Evolutionary conservation across 257 asterid genomes (phyloP), one percentile per base, ranked within the genome.

Genomic region (Pogostemon cablin): DNA sequence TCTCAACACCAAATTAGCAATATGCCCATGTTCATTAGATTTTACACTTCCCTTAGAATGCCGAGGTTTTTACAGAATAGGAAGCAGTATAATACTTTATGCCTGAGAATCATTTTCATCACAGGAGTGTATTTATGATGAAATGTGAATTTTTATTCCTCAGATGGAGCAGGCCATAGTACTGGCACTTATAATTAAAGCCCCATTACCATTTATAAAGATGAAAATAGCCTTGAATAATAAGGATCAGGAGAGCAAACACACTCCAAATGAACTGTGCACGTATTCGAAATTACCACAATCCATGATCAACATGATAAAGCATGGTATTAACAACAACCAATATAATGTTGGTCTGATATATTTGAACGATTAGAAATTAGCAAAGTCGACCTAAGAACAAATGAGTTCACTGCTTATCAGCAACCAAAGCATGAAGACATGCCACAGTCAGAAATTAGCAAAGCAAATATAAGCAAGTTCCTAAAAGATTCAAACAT

Each of bases 131-230:
- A 12, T 37, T 59, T 15, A 61, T 35, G 4, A n/a, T 39, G 3
- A 61, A 61, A n/a, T 61, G 7, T 58, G n/a, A n/a, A 60, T 6
- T 6, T 6, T 61, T 61, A 1, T 61, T 40, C n/a, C 37, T 39
- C 49, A 12, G 7, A 4, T 61, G 66, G 34, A 61, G 48, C 12
- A n/a, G 66, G 48, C 34, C 4, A 61, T n/a, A n/a, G 12, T 6
- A 5, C 40, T n/a, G 38, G 9, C 55, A 63, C 68, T 46, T 55
- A 63, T 20, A 43, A 44, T 25, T 63, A 17, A 63, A 25, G 55
- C 55, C 6, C 68, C 55, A 15, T 9, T 9, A 42, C 15, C 32
- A 20, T 15, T 63, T 44, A 41, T 43, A 63, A 44, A 10, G 41
- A 25, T 8, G 52, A 12, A 62, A 41, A 15, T 62, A 7, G 17